Evolutionary conservation across 192 early-diverging fungal species (phyloP).

Genomic region (Jimgerdemannia lactiflua): DNA sequence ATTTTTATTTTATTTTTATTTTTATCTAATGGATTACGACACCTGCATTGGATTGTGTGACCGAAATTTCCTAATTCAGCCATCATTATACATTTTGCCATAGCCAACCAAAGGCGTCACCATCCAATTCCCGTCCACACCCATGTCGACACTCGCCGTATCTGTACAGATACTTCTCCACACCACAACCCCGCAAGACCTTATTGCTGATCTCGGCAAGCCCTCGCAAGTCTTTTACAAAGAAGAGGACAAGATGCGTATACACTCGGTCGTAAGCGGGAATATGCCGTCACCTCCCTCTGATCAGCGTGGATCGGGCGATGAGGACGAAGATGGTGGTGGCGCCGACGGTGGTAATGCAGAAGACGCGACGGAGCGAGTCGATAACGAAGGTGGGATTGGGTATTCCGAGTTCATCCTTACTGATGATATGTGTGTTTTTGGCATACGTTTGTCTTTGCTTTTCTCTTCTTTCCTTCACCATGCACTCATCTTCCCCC

Average conservation of each 20-base stretch:
- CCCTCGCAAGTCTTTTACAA: constrained; percentile 62
- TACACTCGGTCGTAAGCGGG: constrained; percentile 47
- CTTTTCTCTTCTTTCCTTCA: not conserved
- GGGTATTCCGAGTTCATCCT: too few relatives aligned
- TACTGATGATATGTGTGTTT: not conserved
- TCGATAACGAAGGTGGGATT: not conserved
- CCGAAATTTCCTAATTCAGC: not conserved
- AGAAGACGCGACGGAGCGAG: not conserved
- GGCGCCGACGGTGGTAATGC: not conserved
- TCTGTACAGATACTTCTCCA: constrained; percentile 40
- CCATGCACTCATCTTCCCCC: not conserved
- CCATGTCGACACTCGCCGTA: constrained; percentile 8
- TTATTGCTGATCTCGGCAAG: constrained; percentile 66
- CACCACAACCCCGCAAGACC: constrained; percentile 63
- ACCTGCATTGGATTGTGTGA: too few relatives aligned
- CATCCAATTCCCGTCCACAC: constrained; percentile 8
- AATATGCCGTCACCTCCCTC: not conserved
- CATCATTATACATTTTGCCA: not conserved
- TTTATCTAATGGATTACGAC: not conserved
- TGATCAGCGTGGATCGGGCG: constrained; percentile 4
- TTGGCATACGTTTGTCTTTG: not conserved
- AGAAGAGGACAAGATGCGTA: constrained; percentile 71
- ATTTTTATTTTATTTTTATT: constrained; percentile 2
- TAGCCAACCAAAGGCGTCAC: constrained; percentile 13
- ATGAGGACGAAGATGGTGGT: not conserved